Percentiles rank a stretch among this genome's conserved stretches.
Conservation (phyloP, 371 early-diverging fungal genomes). For the Mucor mucedo region DNA sequence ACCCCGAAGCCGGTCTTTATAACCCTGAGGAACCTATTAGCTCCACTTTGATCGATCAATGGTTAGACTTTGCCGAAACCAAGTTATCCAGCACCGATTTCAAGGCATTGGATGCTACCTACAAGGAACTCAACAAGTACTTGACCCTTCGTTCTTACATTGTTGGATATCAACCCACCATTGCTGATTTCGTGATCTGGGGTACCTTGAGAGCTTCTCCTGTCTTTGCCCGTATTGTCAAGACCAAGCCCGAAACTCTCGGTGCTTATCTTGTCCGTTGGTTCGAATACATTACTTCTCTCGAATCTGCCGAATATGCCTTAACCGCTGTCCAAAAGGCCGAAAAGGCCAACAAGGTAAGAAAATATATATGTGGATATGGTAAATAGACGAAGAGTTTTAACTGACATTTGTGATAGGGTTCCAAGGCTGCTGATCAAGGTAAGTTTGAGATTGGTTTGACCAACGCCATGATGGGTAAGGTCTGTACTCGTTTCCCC, state of each 20-base stretch:
- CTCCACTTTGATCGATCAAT: slow-evolving; percentile 62
- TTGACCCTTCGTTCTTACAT: slow-evolving; percentile 82
- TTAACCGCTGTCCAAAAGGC: slow-evolving; percentile 57
- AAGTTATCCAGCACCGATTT: slow-evolving; percentile 69
- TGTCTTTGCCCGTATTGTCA: slow-evolving; percentile 79
- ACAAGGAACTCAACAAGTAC: slow-evolving; percentile 76
- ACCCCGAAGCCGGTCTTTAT: slow-evolving; percentile 48
- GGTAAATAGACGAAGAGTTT: no score
- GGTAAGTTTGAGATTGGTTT: slow-evolving; percentile 94
- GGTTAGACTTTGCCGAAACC: slow-evolving; percentile 68
- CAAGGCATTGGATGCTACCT: slow-evolving; percentile 70
- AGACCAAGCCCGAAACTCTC: slow-evolving; percentile 72
- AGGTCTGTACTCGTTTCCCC: slow-evolving; percentile 97
- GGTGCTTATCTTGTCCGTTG: slow-evolving; percentile 84
- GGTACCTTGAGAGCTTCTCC: slow-evolving; percentile 83
- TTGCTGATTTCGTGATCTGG: slow-evolving; percentile 90
- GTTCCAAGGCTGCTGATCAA: slow-evolving; percentile 73
- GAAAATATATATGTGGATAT: neutral
- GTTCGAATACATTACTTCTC: slow-evolving; percentile 77
- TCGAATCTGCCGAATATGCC: slow-evolving; percentile 61
- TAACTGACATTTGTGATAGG: slow-evolving; percentile 3
- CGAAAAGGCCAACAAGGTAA: slow-evolving; percentile 50
- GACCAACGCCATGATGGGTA: slow-evolving; percentile 80
- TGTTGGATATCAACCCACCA: slow-evolving; percentile 77
- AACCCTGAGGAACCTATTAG: slow-evolving; percentile 45